Evolutionary conservation across 2,329 filamentous ascomycete species (phyloP).

Genomic region (Zymoseptoria ardabiliae): DNA sequence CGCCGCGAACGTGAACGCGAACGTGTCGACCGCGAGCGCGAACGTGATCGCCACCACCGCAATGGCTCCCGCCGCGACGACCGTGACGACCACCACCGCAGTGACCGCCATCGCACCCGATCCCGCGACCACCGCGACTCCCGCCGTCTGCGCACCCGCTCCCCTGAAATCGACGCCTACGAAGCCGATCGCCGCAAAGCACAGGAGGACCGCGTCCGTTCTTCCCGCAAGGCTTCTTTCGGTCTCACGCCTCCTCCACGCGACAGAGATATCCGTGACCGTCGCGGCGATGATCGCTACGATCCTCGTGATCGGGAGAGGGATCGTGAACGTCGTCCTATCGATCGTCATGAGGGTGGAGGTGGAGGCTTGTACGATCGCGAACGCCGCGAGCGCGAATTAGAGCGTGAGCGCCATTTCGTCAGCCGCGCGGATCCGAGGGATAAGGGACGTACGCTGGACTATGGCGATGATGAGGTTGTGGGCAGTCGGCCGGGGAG

Average conservation of each 20-base stretch:
- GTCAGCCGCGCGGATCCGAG: constrained; percentile 72
- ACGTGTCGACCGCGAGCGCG: constrained; percentile 22
- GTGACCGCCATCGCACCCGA: neutral
- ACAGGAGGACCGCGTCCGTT: constrained; percentile 86
- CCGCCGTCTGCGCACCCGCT: constrained; percentile 50
- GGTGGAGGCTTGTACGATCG: constrained; percentile 61
- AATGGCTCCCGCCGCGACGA: constrained; percentile 37
- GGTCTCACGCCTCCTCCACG: constrained; percentile 32
- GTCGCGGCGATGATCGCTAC: constrained; percentile 19
- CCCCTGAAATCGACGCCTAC: constrained; percentile 85
- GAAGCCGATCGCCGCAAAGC: constrained; percentile 92
- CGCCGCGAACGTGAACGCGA: constrained; percentile 39
- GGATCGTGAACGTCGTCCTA: neutral
- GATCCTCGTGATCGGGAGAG: constrained; percentile 12
- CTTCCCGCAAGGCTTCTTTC: constrained; percentile 66
- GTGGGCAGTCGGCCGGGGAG: constrained; percentile 44
- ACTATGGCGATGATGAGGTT: constrained; percentile 70
- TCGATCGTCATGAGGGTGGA: neutral
- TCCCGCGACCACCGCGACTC: constrained; percentile 39
- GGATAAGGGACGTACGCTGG: constrained; percentile 76
- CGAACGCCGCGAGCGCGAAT: constrained; percentile 79
- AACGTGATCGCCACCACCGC: constrained; percentile 50
- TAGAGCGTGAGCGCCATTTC: constrained; percentile 82
- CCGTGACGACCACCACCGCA: constrained; percentile 23
- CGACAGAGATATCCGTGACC: constrained; percentile 9